phyloP scores from a whole-genome alignment of 805 yeast species.

The Ogataea degrootiae region DNA sequence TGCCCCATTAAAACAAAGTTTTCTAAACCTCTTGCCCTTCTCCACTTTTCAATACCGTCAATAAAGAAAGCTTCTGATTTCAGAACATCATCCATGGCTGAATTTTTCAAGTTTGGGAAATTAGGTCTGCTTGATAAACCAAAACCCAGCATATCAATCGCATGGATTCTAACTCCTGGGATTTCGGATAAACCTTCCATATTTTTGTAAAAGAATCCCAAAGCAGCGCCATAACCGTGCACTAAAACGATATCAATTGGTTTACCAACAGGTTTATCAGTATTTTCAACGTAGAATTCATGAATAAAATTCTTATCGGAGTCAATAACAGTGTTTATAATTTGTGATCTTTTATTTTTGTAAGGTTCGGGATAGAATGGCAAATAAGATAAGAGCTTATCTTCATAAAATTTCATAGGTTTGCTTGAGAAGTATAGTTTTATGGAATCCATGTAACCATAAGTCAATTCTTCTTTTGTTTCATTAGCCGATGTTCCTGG shows the following conservation, averaged over 20 bases:
- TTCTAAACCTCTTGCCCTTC: conserved; percentile 41
- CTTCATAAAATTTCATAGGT: conserved; percentile 28
- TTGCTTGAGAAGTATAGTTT: conserved; percentile 23
- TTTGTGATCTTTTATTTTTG: conserved; percentile 38
- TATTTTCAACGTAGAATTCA: conserved; percentile 58
- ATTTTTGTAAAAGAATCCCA: conserved; percentile 74
- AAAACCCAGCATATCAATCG: conserved; percentile 68
- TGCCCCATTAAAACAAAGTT: conserved; percentile 67
- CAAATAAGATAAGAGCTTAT: conserved; percentile 45
- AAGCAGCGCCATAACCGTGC: conserved; percentile 92
- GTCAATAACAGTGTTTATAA: conserved; percentile 53
- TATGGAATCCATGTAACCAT: conserved; percentile 20
- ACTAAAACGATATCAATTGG: conserved; percentile 51
- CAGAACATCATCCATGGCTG: conserved; percentile 35
- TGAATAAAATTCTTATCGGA: conserved; percentile 49
- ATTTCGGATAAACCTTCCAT: conserved; percentile 48
- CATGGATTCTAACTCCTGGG: conserved; percentile 56
- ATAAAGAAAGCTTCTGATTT: conserved; percentile 55
- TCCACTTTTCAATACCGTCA: conserved; percentile 61
- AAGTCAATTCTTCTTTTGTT: conserved; percentile 1
- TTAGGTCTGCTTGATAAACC: conserved; percentile 62
- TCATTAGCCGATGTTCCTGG: not conserved
- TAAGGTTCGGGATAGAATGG: conserved; percentile 58
- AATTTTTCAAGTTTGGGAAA: conserved; percentile 24
- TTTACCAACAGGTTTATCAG: conserved; percentile 21